Base-by-base conservation (phyloP, 208 protist species). In the Trypanosoma avium region DNA sequence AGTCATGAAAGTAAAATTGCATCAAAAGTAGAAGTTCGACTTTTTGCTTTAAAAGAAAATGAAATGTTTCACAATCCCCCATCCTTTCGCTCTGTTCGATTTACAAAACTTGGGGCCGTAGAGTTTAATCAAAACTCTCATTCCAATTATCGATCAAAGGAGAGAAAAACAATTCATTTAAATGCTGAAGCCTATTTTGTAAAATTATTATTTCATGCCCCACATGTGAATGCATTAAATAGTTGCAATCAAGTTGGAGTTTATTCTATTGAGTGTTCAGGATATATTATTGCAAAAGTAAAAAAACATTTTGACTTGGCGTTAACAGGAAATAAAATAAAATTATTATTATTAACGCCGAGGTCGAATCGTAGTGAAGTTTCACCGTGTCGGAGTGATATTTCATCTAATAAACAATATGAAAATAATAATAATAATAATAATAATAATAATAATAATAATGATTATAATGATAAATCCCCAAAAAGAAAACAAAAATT, bases 121-220 rank as follows among this genome's bases (percentile, higher is more conserved):
- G 76, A 87, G 24, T 93, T 97, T 53, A 92, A 80, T 62, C 81
- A 63, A 63, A 94, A 94, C 61, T 77, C 93, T 45, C 81, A 90
- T 26, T 88, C 84, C 2, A 58, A 84, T 17, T 92, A 83, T 75
- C 75, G 74, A 33, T 74, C 79, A n/a, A 90, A 91, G 57, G 92
- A 97, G 67, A 79, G 87, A 38, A 97, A 96, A 57, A 97, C 90
- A 6, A 84, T 97, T 4, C 86, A 97, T 64, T 61, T 97, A 7
- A 75, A 89, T 24, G 83, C 78, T 0, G 72, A 82, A 63, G 88
- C 90, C 7, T 92, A 94, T 54, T 94, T 92, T 59, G 35, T 97
- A n/a, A 94, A 92, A 58, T 76, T 97, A 3, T 73, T 96, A 12
- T 88, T 97, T 68, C 61, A 85, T 53, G 42, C 61, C 1, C 86